These are phyloP conservation scores for Rhizopogon rudus DNA, from an alignment of 768 basidiomycete species.

Conservation along the genomic window DNA sequence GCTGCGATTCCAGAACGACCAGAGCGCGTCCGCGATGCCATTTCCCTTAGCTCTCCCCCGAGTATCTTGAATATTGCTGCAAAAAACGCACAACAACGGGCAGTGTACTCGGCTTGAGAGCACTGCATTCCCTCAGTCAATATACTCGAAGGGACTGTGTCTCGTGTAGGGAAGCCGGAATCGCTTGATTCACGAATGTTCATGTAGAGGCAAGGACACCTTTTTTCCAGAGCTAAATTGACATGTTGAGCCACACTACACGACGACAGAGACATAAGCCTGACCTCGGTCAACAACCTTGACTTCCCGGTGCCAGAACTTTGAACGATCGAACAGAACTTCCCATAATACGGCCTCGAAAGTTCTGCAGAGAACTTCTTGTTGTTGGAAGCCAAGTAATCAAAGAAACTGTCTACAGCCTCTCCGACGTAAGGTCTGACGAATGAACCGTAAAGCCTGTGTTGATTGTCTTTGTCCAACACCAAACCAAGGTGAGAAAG, in stretches of 20 bases:
- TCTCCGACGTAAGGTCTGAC: too few relatives aligned
- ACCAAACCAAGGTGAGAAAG: too few relatives aligned
- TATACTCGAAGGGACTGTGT: constrained; percentile 9
- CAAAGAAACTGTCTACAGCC: constrained; percentile 13
- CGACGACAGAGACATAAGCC: not conserved
- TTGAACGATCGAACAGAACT: constrained; percentile 11
- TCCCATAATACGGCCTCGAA: constrained; percentile 1
- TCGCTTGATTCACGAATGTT: constrained; percentile 6
- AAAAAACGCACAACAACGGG: too few relatives aligned
- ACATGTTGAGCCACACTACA: not conserved
- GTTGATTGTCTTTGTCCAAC: too few relatives aligned
- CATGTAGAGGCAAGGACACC: constrained; percentile 14
- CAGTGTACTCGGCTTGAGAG: too few relatives aligned
- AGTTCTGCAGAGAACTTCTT: not conserved
- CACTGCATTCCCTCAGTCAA: constrained; percentile 2
- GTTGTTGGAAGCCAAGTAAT: constrained; percentile 12
- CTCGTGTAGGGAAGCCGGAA: constrained; percentile 9
- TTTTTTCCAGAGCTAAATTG: constrained; percentile 6
- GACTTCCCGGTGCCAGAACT: constrained; percentile 19
- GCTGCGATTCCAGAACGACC: too few relatives aligned
- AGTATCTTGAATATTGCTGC: too few relatives aligned
- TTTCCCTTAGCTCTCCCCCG: too few relatives aligned
- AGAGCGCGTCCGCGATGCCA: too few relatives aligned
- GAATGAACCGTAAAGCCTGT: too few relatives aligned
- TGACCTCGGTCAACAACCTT: constrained; percentile 8